phyloP scores from a whole-genome alignment of 352 stramenopile species.

The Elongisporangium undulatum region DNA sequence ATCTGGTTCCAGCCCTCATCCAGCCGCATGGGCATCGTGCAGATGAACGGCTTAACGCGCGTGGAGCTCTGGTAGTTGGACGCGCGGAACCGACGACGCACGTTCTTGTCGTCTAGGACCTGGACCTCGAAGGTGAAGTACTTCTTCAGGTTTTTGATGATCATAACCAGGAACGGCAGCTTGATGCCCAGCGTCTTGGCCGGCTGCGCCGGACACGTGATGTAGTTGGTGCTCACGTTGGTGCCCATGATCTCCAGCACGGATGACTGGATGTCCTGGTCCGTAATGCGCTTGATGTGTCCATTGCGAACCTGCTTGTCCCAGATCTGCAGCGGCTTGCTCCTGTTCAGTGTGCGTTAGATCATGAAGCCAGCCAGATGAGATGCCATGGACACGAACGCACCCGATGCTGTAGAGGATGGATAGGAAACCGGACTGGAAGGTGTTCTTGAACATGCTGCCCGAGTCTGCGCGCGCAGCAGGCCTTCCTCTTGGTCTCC shows the following conservation, averaged over 20 bases:
- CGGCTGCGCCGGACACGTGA: conserved; percentile 92
- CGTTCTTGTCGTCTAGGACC: conserved; percentile 98
- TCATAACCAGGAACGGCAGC: conserved; percentile 98
- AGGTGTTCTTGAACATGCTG: conserved; percentile 97
- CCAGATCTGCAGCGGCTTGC: conserved; percentile 98
- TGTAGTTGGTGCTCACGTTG: conserved; percentile 98
- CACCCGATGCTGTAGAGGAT: conserved; percentile 97
- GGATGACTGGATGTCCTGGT: conserved; percentile 97
- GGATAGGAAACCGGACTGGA: conserved; percentile 97
- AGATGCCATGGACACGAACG: neutral
- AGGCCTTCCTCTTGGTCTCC: neutral
- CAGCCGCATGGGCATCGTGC: conserved; percentile 97
- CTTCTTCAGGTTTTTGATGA: conserved; percentile 99
- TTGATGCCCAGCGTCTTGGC: conserved; percentile 97
- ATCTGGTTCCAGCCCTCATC: conserved; percentile 99
- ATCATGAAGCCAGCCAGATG: neutral
- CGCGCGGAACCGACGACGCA: conserved; percentile 93
- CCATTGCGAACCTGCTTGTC: conserved; percentile 97
- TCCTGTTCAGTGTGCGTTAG: conserved; percentile 39
- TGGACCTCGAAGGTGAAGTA: conserved; percentile 99
- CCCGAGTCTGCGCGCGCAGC: neutral
- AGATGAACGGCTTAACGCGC: conserved; percentile 98
- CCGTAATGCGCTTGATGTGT: conserved; percentile 98
- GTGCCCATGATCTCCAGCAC: conserved; percentile 98
- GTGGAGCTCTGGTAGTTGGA: conserved; percentile 98